Percentiles rank a stretch among this genome's conserved stretches.
Evolutionary conservation across 2,329 filamentous ascomycete species (phyloP).

Genomic region (Arthrobotrys megalospora): DNA sequence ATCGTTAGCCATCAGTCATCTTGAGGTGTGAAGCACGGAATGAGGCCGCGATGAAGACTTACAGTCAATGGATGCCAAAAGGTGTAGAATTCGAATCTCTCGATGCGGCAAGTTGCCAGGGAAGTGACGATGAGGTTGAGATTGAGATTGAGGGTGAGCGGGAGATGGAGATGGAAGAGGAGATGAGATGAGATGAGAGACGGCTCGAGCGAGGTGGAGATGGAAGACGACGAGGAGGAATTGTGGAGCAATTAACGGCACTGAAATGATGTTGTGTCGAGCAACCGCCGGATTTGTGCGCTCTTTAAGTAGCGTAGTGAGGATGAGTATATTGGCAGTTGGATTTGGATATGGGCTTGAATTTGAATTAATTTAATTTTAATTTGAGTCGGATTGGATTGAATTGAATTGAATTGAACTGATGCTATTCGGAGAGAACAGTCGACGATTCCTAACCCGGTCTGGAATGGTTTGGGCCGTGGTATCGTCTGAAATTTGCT

Average conservation of each 20-base stretch:
- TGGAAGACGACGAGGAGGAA: slow-evolving; percentile 22
- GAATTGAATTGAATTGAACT: not conserved
- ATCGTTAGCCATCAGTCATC: slow-evolving; percentile 21
- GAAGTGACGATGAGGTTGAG: slow-evolving; percentile 1
- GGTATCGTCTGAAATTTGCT: slow-evolving; percentile 11
- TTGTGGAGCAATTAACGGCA: slow-evolving; percentile 16
- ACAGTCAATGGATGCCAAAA: slow-evolving; percentile 36
- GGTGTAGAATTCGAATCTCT: slow-evolving; percentile 24
- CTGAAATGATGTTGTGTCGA: slow-evolving; percentile 55
- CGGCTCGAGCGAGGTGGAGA: not conserved
- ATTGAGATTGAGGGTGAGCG: not conserved
- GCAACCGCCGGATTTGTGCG: slow-evolving; percentile 50
- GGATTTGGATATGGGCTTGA: not conserved
- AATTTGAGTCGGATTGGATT: not conserved
- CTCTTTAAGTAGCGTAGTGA: slow-evolving; percentile 5
- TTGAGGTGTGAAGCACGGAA: slow-evolving; percentile 15
- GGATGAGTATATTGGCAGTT: no score
- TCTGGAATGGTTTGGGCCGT: slow-evolving; percentile 3
- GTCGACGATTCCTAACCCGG: not conserved
- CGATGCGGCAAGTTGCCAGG: slow-evolving; percentile 50
- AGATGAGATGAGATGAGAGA: slow-evolving; percentile 26
- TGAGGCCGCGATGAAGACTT: not conserved
- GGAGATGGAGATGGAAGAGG: slow-evolving; percentile 24
- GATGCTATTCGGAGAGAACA: not conserved
- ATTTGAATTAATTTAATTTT: not conserved